Base-by-base conservation (phyloP, 108 stramenopile species). In the Conticribra weissflogii region DNA sequence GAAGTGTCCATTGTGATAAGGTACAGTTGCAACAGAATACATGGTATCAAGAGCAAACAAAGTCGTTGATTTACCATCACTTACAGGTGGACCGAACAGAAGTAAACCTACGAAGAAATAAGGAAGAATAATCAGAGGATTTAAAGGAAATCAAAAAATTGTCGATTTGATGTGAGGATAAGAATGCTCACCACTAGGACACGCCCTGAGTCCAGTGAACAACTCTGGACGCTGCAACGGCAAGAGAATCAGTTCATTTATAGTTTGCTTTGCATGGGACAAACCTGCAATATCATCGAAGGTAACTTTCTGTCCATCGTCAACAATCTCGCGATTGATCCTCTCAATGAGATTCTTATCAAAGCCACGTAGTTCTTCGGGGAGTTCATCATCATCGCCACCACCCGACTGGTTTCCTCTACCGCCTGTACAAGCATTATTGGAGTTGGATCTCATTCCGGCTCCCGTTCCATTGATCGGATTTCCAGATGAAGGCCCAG, bases 251-350 rank as follows among this genome's bases (percentile, higher is more conserved):
- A 92, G 71, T 82, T 98, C 97, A 59, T 79, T 58, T 8, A 98
- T 78, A 9, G 94, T 91, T 44, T 78, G 72, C 61, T 98, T 98
- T 52, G 95, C 97, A 68, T 91, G 79, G 3, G 67, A 56, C 52
- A 97, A 68, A 0, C 96, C 96, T 14, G 94, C 94, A 80, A 97
- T 95, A 59, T 95, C 94, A 50, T 90, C 88, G 82, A 97, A 97
- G n/a, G 90, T 89, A 9, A 92, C 67, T 18, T 77, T 54, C 24
- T 87, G 85, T 64, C 85, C 87, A 16, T 57, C 36, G 54, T 94
- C 86, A 63, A 96, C 77, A 55, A 97, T 92, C 67, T 97, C 95
- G 67, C 86, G 83, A 46, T 84, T 72, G 52, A 96, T 97, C 72
- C 87, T 89, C 54, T 93, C 81, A 65, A 96, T 81, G 36, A 97